A percentile compares a stretch with the other conserved stretches of the same genome.
Conservation (phyloP, 2,329 filamentous ascomycete genomes). For the Pseudocercospora fuligena region DNA sequence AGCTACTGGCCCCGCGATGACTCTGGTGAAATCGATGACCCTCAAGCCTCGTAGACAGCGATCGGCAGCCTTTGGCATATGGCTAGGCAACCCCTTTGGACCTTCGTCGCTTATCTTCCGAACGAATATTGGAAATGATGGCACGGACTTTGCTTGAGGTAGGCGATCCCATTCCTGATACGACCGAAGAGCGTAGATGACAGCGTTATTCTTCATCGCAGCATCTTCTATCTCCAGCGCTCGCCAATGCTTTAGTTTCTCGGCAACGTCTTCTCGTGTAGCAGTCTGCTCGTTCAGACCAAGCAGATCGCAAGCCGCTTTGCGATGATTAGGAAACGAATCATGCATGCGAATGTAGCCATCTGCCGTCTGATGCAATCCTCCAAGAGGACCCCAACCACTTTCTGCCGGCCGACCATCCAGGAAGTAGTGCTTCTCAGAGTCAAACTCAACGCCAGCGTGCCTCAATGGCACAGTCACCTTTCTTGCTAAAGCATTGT, state of each 20-base stretch:
- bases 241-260: constrained; percentile 48
- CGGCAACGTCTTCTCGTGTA: constrained; percentile 47
- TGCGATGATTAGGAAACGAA: constrained; percentile 56
- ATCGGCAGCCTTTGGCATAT: constrained; percentile 35
- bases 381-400: constrained; percentile 54
- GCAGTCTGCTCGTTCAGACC: constrained; percentile 42
- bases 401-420: constrained; percentile 43
- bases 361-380: constrained; percentile 57
- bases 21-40: constrained; percentile 36
- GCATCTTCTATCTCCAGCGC: constrained; percentile 55
- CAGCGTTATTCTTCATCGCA: constrained; percentile 48
- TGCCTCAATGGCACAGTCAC: constrained; percentile 54
- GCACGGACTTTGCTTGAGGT: constrained; percentile 53
- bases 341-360: constrained; percentile 63
- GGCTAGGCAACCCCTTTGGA: constrained; percentile 21
- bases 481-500: constrained; percentile 37
- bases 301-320: constrained; percentile 52
- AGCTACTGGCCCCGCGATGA: constrained; percentile 38
- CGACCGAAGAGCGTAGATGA: constrained; percentile 57
- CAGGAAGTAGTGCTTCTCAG: constrained; percentile 56
- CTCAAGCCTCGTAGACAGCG: constrained; percentile 46
- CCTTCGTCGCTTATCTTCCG: constrained; percentile 40
- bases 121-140: constrained; percentile 54
- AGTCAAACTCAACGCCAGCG: constrained; percentile 59
- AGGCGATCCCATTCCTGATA: constrained; percentile 58